Base-by-base conservation (phyloP, 2,329 filamentous ascomycete genomes). In the Ascochyta pisi region DNA sequence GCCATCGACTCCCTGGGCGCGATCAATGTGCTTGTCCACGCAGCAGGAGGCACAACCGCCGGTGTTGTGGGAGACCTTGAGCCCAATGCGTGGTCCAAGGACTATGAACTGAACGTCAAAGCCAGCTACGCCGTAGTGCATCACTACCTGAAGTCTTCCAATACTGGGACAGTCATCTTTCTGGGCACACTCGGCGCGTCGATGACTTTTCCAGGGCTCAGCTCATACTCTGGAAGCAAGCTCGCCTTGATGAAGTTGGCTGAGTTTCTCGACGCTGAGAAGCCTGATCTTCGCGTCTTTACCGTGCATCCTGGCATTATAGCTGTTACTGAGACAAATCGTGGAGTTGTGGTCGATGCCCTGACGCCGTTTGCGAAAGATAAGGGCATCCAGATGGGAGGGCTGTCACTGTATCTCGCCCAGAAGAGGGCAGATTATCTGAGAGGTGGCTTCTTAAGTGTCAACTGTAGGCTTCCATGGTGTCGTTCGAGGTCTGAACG, bases 221-320 rank as follows among this genome's bases (percentile, higher is more conserved):
- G 61, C 24, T 54, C 57, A 19, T 71, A 71, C 56, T 59, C 60
- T 4, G 52, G 50, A 12, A 65, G 58, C 43, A 70, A 70, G 53
- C n/a, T 66, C 19, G 68, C 68, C 13, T 41, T 58, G 27, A 35
- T 60, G 44, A 59, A 57, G 38, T 54, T 69, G 26, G 61, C 62
- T 34, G 67, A 70, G 44, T 64, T 54, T 31, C 55, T 70, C 9
- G 59, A 64, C 48, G 53, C 47, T 15, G 65, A 71, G 43, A 56
- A 64, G 38, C 61, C 63, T 3, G 49, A 62, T 3, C 48, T 68
- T 12, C 62, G 68, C 24, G 51, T 61, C 31, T 70, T 69, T 42
- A 62, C 57, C 1, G 27, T 72, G 12, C 57, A 63, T 34, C 68
- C 64, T 15, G 68, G 68, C 22, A 63, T 70, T 22, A 61, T 70